phyloP scores from a whole-genome alignment of 495 filamentous ascomycete species.

The Sporormia fimetaria region DNA sequence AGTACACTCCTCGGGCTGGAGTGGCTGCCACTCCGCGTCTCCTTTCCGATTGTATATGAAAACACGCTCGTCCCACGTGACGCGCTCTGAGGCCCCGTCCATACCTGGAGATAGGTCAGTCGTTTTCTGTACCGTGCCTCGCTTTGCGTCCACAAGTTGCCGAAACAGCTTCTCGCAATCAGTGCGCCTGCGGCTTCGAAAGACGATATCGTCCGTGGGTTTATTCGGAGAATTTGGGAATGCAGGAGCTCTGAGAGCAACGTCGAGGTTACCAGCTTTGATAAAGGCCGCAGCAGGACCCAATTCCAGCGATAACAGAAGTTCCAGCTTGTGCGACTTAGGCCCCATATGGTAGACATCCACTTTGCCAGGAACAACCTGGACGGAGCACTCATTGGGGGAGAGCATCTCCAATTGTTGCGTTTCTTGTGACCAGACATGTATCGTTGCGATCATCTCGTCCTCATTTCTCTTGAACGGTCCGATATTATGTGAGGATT shows the following conservation, averaged over 20 bases:
- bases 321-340: neutral
- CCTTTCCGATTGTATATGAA: no score
- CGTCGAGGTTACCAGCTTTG: neutral
- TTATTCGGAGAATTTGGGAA: neutral
- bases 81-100: neutral
- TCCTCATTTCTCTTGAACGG: slow-evolving; percentile 6
- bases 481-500: neutral
- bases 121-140: neutral
- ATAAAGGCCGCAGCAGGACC: neutral
- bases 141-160: neutral
- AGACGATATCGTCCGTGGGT: neutral
- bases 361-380: slow-evolving; percentile 9
- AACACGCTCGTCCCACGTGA: no score
- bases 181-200: neutral
- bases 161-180: slow-evolving; percentile 4
- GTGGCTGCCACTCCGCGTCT: no score
- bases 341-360: slow-evolving; percentile 5
- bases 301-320: slow-evolving; percentile 6
- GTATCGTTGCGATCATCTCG: neutral
- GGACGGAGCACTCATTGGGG: slow-evolving; percentile 1
- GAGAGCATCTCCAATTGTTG: slow-evolving; percentile 1
- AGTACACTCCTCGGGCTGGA: no score
- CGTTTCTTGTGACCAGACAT: slow-evolving; percentile 1
- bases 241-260: slow-evolving; percentile 1
- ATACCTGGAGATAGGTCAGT: neutral